Evolutionary conservation across 495 filamentous ascomycete species (phyloP).

Genomic region (Immersiella caudata): DNA sequence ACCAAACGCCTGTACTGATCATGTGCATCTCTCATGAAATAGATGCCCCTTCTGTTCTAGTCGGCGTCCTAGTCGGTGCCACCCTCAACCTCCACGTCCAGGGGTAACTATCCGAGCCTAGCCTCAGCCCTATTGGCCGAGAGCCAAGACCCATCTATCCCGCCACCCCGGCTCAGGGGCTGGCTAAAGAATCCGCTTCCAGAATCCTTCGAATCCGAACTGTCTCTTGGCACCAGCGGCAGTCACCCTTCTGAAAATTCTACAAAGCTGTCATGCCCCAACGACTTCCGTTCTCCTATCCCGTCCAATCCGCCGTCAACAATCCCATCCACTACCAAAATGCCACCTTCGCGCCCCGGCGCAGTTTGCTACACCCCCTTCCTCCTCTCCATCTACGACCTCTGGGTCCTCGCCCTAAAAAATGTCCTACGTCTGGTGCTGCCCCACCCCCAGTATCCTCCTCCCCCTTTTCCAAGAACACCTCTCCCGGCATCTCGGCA

Average conservation of each 20-base stretch:
- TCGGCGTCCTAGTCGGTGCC: too few relatives aligned
- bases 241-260: background rate
- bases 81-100: too few relatives aligned
- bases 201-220: background rate
- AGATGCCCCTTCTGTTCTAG: too few relatives aligned
- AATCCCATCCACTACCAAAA: background rate
- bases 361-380: slow-evolving; percentile 22
- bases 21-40: too few relatives aligned
- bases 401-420: slow-evolving; percentile 39
- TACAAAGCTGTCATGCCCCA: background rate
- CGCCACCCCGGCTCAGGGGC: background rate
- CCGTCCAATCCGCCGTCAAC: background rate
- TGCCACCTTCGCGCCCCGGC: background rate
- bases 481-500: slow-evolving; percentile 43
- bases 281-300: background rate
- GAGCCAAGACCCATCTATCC: background rate
- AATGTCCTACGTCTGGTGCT: slow-evolving; percentile 40
- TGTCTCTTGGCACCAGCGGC: background rate
- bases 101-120: too few relatives aligned
- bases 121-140: too few relatives aligned
- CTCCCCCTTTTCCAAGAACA: slow-evolving; percentile 43
- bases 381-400: slow-evolving; percentile 38
- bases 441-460: slow-evolving; percentile 34
- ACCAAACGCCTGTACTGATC: too few relatives aligned
- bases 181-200: background rate